Percentiles rank a stretch among this genome's conserved stretches.
Evolutionary conservation across 768 basidiomycete genomes (phyloP).

Genomic region (Lactarius deliciosus): DNA sequence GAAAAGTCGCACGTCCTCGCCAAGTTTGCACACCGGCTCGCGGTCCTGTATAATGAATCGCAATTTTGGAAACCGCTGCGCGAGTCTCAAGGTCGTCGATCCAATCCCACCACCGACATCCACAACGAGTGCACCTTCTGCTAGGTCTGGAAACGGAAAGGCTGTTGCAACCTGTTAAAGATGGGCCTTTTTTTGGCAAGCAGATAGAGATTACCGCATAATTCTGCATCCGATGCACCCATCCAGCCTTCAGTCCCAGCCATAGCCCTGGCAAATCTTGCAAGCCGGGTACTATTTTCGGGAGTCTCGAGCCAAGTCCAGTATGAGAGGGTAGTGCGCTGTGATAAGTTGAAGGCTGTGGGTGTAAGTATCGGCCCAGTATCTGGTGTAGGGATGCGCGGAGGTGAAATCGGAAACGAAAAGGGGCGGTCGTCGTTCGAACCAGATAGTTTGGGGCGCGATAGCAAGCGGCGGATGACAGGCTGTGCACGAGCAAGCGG

Average conservation of each 20-base stretch:
- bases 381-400: background rate
- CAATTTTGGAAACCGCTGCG: conserved; percentile 41
- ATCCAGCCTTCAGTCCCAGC: conserved; percentile 71
- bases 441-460: conserved; percentile 25
- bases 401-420: conserved; percentile 8
- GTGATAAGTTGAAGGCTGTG: conserved; percentile 74
- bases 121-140: conserved; percentile 51
- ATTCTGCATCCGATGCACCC: conserved; percentile 43
- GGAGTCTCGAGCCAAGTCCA: conserved; percentile 76
- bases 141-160: conserved; percentile 57
- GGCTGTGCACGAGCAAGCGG: conserved; percentile 25
- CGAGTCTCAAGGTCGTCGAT: conserved; percentile 46
- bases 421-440: conserved; percentile 12
- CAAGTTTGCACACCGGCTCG: conserved; percentile 53
- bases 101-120: conserved; percentile 76
- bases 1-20: conserved; percentile 34
- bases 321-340: conserved; percentile 48
- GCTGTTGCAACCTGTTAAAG: conserved; percentile 37
- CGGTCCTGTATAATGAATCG: conserved; percentile 65
- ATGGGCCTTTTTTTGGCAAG: conserved; percentile 12
- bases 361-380: conserved; percentile 39
- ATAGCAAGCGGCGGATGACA: conserved; percentile 26
- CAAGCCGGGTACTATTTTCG: conserved; percentile 46
- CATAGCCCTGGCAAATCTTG: conserved; percentile 77
- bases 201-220: conserved; percentile 29